Conservation (phyloP, 2,329 filamentous ascomycete genomes). For the Fusarium lateritium region DNA sequence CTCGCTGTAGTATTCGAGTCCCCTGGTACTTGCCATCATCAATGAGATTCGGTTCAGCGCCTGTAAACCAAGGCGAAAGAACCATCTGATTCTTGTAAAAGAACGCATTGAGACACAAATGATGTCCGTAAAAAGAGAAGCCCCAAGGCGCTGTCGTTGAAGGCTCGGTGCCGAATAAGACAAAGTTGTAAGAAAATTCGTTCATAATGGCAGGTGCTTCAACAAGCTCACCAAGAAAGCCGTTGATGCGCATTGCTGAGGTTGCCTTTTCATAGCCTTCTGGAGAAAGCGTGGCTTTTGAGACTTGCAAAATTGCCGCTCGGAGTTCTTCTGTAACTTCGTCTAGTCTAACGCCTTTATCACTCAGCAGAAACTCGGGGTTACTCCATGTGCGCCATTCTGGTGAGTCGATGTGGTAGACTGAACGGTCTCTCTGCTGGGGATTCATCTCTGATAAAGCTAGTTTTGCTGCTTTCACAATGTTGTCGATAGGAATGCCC, state of each 20-base stretch:
- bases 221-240: conserved; percentile 80
- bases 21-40: conserved; percentile 74
- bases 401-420: conserved; percentile 76
- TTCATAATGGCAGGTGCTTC: conserved; percentile 75
- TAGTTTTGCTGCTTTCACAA: conserved; percentile 65
- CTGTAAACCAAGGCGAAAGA: conserved; percentile 82
- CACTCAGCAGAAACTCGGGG: conserved; percentile 78
- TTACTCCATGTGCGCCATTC: conserved; percentile 81
- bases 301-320: conserved; percentile 67
- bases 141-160: conserved; percentile 75
- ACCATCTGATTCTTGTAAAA: conserved; percentile 76
- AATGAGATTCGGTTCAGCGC: conserved; percentile 83
- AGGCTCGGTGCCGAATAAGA: conserved; percentile 74
- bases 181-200: conserved; percentile 83
- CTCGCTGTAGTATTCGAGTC: conserved; percentile 75
- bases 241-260: conserved; percentile 80
- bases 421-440: conserved; percentile 62
- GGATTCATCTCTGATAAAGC: conserved; percentile 63
- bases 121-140: conserved; percentile 83
- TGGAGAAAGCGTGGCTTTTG: conserved; percentile 72
- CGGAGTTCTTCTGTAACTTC: conserved; percentile 63
- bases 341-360: conserved; percentile 80
- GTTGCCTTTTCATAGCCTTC: conserved; percentile 82
- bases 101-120: conserved; percentile 81
- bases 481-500: conserved; percentile 69